phyloP scores from a whole-genome alignment of 176 grass and related monocot genomes.

The Melocanna baccifera region DNA sequence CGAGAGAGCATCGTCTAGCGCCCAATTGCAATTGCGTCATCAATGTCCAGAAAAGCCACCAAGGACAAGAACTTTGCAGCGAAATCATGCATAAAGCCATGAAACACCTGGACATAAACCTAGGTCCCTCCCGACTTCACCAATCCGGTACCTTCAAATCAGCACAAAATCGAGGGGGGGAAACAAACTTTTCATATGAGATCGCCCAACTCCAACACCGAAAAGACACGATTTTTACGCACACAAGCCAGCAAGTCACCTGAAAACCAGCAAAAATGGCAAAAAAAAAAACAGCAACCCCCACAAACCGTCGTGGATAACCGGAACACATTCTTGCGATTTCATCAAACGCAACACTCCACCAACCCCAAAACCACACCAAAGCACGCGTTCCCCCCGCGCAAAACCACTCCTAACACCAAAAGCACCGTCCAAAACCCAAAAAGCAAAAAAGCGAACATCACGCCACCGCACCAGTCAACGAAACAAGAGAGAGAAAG shows the following conservation, averaged over 20 bases:
- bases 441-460: not conserved
- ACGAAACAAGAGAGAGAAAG: not conserved
- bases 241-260: not conserved
- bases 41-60: not conserved
- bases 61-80: conserved; percentile 9
- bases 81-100: not conserved
- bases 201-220: not conserved
- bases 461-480: not conserved
- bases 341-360: not conserved
- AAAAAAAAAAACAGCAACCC: conserved; percentile 10
- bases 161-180: conserved; percentile 11
- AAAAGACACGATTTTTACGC: not conserved
- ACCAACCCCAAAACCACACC: not conserved
- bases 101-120: not conserved
- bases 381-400: not conserved
- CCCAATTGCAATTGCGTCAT: not conserved
- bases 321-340: not conserved
- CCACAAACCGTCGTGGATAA: not conserved
- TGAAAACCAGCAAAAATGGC: not conserved
- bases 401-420: not conserved
- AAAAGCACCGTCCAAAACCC: not conserved
- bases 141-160: not conserved
- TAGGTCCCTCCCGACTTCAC: not conserved
- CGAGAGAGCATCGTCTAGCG: not conserved
- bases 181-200: not conserved